These are phyloP conservation scores for Aspergillus niger DNA, from an alignment of 2,329 filamentous ascomycete species.

Conservation along the genomic window DNA sequence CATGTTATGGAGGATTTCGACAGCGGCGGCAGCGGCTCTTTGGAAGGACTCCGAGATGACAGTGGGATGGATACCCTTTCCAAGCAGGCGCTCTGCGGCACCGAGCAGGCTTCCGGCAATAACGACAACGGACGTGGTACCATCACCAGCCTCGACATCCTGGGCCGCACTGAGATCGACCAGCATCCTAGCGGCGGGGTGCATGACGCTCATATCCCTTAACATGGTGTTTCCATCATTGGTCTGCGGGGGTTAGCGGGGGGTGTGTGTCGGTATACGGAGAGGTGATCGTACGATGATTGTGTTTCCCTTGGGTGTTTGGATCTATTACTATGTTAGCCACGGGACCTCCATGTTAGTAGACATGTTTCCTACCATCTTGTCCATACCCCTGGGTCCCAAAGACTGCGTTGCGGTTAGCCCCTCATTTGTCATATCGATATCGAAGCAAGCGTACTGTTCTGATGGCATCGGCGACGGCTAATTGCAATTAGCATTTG, in stretches of 20 bases:
- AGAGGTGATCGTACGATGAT: slow-evolving; percentile 66
- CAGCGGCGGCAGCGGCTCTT: slow-evolving; percentile 83
- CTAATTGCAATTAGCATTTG: slow-evolving; percentile 52
- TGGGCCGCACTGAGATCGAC: slow-evolving; percentile 96
- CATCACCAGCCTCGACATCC: slow-evolving; percentile 97
- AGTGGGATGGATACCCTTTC: slow-evolving; percentile 93
- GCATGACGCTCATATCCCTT: slow-evolving; percentile 98
- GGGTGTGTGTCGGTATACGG: slow-evolving; percentile 10
- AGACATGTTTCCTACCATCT: slow-evolving; percentile 64
- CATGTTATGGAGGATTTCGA: slow-evolving; percentile 90
- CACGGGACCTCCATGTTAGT: not conserved
- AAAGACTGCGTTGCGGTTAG: slow-evolving; percentile 63
- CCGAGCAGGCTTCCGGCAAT: slow-evolving; percentile 94
- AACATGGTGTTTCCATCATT: slow-evolving; percentile 99
- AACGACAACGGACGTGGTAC: slow-evolving; percentile 96
- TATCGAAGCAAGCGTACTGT: slow-evolving; percentile 56
- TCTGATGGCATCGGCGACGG: slow-evolving; percentile 95
- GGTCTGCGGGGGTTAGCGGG: slow-evolving; percentile 56
- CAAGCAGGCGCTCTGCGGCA: slow-evolving; percentile 85
- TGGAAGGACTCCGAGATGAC: slow-evolving; percentile 98
- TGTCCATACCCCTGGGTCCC: slow-evolving; percentile 96
- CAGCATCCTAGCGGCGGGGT: slow-evolving; percentile 99
- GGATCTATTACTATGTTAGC: slow-evolving; percentile 61
- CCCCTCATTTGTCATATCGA: slow-evolving; percentile 35
- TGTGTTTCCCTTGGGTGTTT: slow-evolving; percentile 92